Base-by-base conservation (phyloP, 768 basidiomycete species). In the Naganishia onofrii region DNA sequence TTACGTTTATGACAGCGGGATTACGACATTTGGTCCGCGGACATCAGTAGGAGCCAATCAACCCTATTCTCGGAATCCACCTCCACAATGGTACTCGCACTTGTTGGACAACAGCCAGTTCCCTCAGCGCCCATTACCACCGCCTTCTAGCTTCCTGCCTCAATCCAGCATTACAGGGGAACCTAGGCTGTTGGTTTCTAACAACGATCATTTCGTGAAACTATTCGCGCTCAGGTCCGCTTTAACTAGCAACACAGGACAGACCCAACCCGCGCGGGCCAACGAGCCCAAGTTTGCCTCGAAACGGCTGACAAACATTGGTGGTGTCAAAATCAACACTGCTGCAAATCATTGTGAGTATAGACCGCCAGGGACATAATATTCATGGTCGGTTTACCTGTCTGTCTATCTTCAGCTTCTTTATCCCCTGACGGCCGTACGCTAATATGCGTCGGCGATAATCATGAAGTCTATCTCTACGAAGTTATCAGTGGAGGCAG, bases 391-490 rank as follows among this genome's bases (percentile, higher is more conserved):
- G 12, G 31, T 21, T 32, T 29, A 32, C 31, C 32, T 17, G 48
- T 26, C 29, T 48, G 32, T 36, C 26, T 13, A 21, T 19, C 19
- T 46, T 7, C 74, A 94, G 92, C 91, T 4, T 93, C 93, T 10
- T 86, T 97, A 74, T 93, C 92, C 0, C 92, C 92, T 0, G 91
- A 95, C 75, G 90, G 92, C 0, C 86, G 87, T 54, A 92, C 89
- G 0, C 85, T 97, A 17, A 86, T 96, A 0, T 92, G 89, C 2
- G 93, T 94, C 0, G 93, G 94, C 28, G 93, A 97, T 78, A 93
- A 92, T 12, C 87, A 88, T 53, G 88, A 91, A 69, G 88, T 94
- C 13, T 90, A 88, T 77, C 85, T 97, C 17, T 90, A 93, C 76
- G 86, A 88, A 66, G 85, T 94, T 70, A 85, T 86, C 1, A 89